Conservation (phyloP, 306 rosid genomes). For the Psophocarpus tetragonolobus region DNA sequence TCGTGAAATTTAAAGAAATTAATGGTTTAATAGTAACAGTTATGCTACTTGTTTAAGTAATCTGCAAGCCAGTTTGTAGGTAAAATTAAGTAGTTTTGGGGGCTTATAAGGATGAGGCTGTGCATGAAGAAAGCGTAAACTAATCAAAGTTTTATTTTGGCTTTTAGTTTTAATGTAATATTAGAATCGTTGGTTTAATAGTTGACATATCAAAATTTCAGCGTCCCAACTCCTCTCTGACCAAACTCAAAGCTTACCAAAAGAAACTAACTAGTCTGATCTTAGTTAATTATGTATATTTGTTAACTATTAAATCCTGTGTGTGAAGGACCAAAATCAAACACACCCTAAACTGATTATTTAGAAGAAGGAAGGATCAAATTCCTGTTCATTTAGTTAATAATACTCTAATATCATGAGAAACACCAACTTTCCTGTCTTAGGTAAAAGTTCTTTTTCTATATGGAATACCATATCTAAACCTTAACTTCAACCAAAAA, state of each 20-base stretch:
- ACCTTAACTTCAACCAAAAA: not conserved
- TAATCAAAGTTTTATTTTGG: not conserved
- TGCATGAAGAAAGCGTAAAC: not conserved
- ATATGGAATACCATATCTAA: not conserved
- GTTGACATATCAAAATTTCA: not conserved
- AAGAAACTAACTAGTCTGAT: not conserved
- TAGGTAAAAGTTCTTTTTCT: not conserved
- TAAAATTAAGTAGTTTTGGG: conserved; percentile 1
- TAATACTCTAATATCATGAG: not conserved
- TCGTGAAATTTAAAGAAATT: conserved; percentile 5
- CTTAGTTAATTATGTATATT: not conserved
- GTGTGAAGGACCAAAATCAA: not conserved
- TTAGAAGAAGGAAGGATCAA: not conserved
- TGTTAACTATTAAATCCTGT: not conserved
- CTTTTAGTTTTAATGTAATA: not conserved
- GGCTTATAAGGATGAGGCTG: not conserved
- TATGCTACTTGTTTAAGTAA: not conserved
- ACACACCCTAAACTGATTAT: not conserved
- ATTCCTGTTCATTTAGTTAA: not conserved
- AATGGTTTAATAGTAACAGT: not conserved
- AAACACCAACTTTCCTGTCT: not conserved
- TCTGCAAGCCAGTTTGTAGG: conserved; percentile 13
- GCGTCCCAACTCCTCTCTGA: not conserved
- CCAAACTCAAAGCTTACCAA: not conserved
- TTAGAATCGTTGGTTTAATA: not conserved